Base-by-base conservation (phyloP, 2,329 filamentous ascomycete species). In the Daldinia sp. region DNA sequence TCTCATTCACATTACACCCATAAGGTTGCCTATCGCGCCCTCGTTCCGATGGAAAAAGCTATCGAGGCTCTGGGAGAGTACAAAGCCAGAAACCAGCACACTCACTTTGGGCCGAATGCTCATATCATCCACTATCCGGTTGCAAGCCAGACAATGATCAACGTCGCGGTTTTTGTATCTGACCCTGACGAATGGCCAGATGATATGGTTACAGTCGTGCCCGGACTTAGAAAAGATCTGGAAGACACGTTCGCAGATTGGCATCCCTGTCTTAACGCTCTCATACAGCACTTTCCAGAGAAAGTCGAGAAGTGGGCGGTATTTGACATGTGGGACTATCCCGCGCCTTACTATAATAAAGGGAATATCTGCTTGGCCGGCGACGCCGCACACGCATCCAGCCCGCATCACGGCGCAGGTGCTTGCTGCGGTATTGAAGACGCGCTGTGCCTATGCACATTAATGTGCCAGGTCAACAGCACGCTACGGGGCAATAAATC, bases 21-120 rank as follows among this genome's bases (percentile, higher is more conserved):
- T 55, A 87, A 87, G 70, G 85, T 85, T 66, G 85, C 82, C 0
- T 87, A 86, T 69, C 80, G 85, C 3, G 84, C 82, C 0, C 68
- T 87, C 26, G 78, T 87, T 2, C 83, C 84, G 0, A 86, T 87
- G 82, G 76, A 79, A 3, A 77, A 82, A 58, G 83, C 84, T 0
- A 74, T 81, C 1, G 75, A 79, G 58, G 78, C 82, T 3, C 68
- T 87, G n/a, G 85, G 84, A 3, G 78, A 84, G 35, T 70, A 69
- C 44, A 75, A 71, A 35, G 71, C 73, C 6, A 63, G 30, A n/a
- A 74, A 73, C 51, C 70, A 71, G 42, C 66, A 70, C 63, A 73
- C 59, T 30, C 72, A 75, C 51, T 48, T 74, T 4, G 74, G 73
- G 9, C 73, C 74, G 1, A 68, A 70, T 28, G 72, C 72, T 12